Percentiles rank a stretch among this genome's conserved stretches.
Evolutionary conservation across 2,329 filamentous ascomycete species (phyloP).

Genomic region (Arachnomyces sp.): DNA sequence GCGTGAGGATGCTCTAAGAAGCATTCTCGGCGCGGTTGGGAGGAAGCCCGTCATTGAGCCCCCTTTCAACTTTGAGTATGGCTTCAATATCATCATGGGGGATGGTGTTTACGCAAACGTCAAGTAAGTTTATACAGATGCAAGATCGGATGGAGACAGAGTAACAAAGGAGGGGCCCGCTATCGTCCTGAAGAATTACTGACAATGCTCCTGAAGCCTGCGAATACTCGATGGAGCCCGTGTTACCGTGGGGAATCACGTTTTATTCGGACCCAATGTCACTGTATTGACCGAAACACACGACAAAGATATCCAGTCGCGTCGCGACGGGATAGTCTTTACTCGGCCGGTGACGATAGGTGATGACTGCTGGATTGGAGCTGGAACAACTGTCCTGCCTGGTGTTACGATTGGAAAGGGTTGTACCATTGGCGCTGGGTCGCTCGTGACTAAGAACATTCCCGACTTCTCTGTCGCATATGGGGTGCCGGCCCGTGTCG

Average conservation of each 20-base stretch:
- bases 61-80: slow-evolving; percentile 55
- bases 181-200: not conserved
- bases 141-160: no score
- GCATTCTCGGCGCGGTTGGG: slow-evolving; percentile 10
- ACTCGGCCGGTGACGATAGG: slow-evolving; percentile 38
- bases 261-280: slow-evolving; percentile 44
- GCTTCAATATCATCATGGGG: slow-evolving; percentile 54
- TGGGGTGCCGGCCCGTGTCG: slow-evolving; percentile 29
- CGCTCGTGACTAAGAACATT: slow-evolving; percentile 26
- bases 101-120: slow-evolving; percentile 47
- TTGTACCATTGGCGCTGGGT: slow-evolving; percentile 24
- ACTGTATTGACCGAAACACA: slow-evolving; percentile 43
- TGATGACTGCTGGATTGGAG: slow-evolving; percentile 38
- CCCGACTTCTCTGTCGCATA: slow-evolving; percentile 26
- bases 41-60: slow-evolving; percentile 44
- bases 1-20: slow-evolving; percentile 10
- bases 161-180: no score
- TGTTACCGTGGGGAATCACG: slow-evolving; percentile 42
- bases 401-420: slow-evolving; percentile 32
- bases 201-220: slow-evolving; percentile 5
- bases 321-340: slow-evolving; percentile 39
- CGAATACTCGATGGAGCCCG: slow-evolving; percentile 40
- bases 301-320: slow-evolving; percentile 37
- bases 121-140: slow-evolving; percentile 7
- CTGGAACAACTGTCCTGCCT: slow-evolving; percentile 30